These are phyloP conservation scores for Trametes punicea DNA, from an alignment of 768 basidiomycete genomes.

Conservation along the genomic window DNA sequence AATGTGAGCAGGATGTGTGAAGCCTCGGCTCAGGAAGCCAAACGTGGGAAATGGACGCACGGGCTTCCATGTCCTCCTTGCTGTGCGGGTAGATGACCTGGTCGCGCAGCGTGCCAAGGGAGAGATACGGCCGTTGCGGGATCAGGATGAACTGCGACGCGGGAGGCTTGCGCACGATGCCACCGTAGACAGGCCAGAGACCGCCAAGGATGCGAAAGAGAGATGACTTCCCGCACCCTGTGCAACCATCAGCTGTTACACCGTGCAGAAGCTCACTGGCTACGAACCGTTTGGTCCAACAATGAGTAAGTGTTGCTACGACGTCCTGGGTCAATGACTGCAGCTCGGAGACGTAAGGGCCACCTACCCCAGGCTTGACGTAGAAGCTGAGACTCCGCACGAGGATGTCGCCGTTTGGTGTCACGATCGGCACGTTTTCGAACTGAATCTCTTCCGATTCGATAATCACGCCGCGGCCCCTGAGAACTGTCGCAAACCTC, in stretches of 20 bases:
- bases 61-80: slow-evolving; percentile 69
- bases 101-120: slow-evolving; percentile 88
- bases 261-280: not conserved
- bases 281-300: slow-evolving; percentile 86
- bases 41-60: slow-evolving; percentile 41
- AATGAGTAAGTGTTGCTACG: slow-evolving; percentile 84
- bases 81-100: slow-evolving; percentile 96
- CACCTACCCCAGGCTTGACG: slow-evolving; percentile 78
- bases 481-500: slow-evolving; percentile 53
- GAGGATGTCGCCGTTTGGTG: slow-evolving; percentile 92
- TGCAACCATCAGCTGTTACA: not conserved
- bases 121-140: slow-evolving; percentile 95
- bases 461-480: slow-evolving; percentile 73
- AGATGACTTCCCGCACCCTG: slow-evolving; percentile 85
- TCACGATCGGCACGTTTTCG: slow-evolving; percentile 91
- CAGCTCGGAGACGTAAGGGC: not conserved
- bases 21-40: not conserved
- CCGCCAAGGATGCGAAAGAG: slow-evolving; percentile 96
- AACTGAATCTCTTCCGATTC: slow-evolving; percentile 90
- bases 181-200: slow-evolving; percentile 89
- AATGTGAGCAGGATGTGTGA: no score
- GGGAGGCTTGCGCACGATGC: slow-evolving; percentile 85
- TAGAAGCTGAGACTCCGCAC: slow-evolving; percentile 82
- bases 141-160: slow-evolving; percentile 90
- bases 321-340: not conserved